A percentile compares a stretch with the other conserved stretches of the same genome.
phyloP scores from a whole-genome alignment of 768 basidiomycete species.

The Hirschioporus abietinus region DNA sequence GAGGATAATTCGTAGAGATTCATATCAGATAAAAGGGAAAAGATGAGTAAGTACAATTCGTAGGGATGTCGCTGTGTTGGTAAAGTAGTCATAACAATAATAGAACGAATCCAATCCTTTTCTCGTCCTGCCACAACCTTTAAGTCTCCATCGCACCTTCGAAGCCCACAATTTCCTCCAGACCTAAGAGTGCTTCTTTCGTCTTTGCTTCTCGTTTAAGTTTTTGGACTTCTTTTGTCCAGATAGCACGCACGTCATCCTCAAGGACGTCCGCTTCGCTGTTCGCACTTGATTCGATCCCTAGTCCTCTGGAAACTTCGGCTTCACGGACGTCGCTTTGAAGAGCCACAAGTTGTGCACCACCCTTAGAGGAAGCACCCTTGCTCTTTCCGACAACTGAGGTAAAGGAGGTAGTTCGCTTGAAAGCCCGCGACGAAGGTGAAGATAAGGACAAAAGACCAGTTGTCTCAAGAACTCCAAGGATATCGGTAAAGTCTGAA shows the following conservation, averaged over 20 bases:
- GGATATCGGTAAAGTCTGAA: slow-evolving; percentile 70
- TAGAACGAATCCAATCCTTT: background rate
- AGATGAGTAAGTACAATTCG: background rate
- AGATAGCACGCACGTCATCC: slow-evolving; percentile 49
- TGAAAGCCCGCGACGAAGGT: slow-evolving; percentile 23
- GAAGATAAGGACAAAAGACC: slow-evolving; percentile 49
- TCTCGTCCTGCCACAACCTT: slow-evolving; percentile 4
- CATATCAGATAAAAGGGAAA: background rate
- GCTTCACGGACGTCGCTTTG: background rate
- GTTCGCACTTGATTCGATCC: background rate
- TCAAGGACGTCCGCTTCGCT: slow-evolving; percentile 34
- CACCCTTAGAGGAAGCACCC: background rate
- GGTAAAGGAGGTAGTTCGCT: background rate
- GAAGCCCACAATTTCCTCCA: slow-evolving; percentile 24
- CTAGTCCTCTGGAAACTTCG: slow-evolving; percentile 2
- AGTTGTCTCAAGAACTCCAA: slow-evolving; percentile 66
- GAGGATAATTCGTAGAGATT: background rate
- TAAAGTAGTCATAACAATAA: background rate
- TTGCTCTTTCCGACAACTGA: background rate
- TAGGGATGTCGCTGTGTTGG: background rate
- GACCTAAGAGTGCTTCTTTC: slow-evolving; percentile 17
- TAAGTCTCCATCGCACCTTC: slow-evolving; percentile 42
- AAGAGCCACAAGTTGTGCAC: background rate
- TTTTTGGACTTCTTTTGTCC: slow-evolving; percentile 44
- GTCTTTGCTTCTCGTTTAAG: slow-evolving; percentile 38